Evolutionary conservation across 169 alveolate genomes (phyloP), one percentile per base, ranked within the genome.

Genomic region (Toxoplasma gondii): DNA sequence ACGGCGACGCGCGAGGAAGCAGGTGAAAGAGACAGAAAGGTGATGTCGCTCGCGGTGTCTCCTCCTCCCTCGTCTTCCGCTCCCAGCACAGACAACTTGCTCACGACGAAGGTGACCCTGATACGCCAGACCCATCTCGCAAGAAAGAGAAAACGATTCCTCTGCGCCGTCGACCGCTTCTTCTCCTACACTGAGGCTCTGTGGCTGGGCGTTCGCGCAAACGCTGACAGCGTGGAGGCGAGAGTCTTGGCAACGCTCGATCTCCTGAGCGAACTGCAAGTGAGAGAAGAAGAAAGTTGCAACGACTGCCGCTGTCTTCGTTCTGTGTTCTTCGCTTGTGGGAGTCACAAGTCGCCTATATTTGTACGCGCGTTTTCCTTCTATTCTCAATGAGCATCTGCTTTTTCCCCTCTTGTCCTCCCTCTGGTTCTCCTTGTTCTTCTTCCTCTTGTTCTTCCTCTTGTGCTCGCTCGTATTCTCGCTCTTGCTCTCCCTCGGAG

Each of bases 191-290:
- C 44, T 2, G 84, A 74, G 43, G 84, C 84, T 9, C 49, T 74
- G 84, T 74, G 84, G 84, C 2, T 74, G 24, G 43, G 45, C 5
- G n/a, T 74, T 12, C 38, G 84, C 27, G 43, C 84, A 17, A 31
- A 74, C 44, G 84, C 84, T 9, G 43, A 31, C 84, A 34, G 39
- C 84, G 84, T 74, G 5, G 43, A 74, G 43, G 27, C 84, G 1
- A 12, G 45, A n/a, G n/a, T 36, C 44, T 44, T 74, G 12, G 84
- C 84, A n/a, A 74, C 84, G 39, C 84, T 74, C 22, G 84, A 74
- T n/a, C 84, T 74, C 49, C 84, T 74, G 27, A 74, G 84, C 44
- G 84, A 74, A 9, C 41, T 74, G 27, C 84, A 74, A 44, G 84
- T 74, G n/a, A 34, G 31, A 5, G 24, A n/a, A 5, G 5, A 24